These are phyloP conservation scores for Posidonia oceanica DNA, from an alignment of 116 monocot genomes.

Conservation along the genomic window DNA sequence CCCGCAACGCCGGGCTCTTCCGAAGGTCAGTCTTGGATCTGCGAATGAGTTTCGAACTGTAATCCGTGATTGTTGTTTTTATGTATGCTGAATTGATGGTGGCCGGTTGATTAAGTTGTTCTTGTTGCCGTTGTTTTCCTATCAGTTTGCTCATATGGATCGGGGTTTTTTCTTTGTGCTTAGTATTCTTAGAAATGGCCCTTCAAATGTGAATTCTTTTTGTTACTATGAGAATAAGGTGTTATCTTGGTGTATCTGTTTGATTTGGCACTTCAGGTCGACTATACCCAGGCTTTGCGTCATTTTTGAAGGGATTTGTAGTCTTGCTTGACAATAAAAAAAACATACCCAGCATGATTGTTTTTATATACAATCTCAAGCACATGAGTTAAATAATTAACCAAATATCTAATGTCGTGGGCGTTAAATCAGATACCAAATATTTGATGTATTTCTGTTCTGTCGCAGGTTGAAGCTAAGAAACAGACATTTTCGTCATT, in stretches of 20 bases:
- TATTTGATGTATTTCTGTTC: neutral
- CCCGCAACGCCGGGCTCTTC: neutral
- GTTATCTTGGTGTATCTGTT: no score
- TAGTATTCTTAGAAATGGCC: no score
- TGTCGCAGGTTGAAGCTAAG: slow-evolving; percentile 57
- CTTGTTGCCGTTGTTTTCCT: no score
- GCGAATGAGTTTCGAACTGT: no score
- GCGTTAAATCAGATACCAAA: neutral
- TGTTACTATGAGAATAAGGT: no score
- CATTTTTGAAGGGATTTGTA: no score
- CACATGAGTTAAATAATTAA: neutral
- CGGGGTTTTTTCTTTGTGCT: no score
- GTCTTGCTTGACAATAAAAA: neutral
- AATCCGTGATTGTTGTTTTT: no score
- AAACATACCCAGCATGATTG: neutral
- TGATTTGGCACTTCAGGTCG: neutral
- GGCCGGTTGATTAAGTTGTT: no score
- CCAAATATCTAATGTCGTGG: neutral
- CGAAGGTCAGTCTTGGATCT: neutral
- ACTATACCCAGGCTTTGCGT: neutral
- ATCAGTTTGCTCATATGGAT: no score
- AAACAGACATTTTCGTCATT: slow-evolving; percentile 70
- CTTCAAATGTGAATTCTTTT: no score
- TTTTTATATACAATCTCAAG: neutral
- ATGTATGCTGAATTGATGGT: no score